Evolutionary conservation across 1,284 basidiomycete genomes (phyloP).

Genomic region (Tranzscheliella williamsii): DNA sequence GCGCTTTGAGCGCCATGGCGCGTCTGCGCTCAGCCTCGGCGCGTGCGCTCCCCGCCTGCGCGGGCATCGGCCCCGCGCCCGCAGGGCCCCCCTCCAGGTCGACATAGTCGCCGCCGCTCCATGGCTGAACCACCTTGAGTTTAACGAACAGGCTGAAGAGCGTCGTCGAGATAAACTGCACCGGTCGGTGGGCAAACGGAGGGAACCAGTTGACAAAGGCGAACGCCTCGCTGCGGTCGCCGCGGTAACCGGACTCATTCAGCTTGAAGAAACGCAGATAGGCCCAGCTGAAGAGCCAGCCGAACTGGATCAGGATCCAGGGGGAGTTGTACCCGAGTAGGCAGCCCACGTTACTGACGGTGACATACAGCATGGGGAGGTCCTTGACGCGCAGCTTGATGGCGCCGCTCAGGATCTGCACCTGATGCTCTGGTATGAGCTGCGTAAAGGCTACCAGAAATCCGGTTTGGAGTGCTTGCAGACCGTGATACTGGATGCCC

Average conservation of each 20-base stretch:
- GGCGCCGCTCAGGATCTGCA: slow-evolving; percentile 79
- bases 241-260: slow-evolving; percentile 68
- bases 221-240: slow-evolving; percentile 94
- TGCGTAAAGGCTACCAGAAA: slow-evolving; percentile 95
- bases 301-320: slow-evolving; percentile 91
- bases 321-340: slow-evolving; percentile 87
- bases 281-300: slow-evolving; percentile 92
- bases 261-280: slow-evolving; percentile 96
- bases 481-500: slow-evolving; percentile 84
- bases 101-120: slow-evolving; percentile 28
- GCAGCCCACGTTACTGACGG: slow-evolving; percentile 84
- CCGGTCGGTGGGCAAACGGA: slow-evolving; percentile 70
- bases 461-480: slow-evolving; percentile 86
- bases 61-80: slow-evolving; percentile 65
- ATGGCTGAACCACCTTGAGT: slow-evolving; percentile 76
- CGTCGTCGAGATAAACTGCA: slow-evolving; percentile 72
- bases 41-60: slow-evolving; percentile 21
- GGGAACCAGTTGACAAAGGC: slow-evolving; percentile 97
- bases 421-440: slow-evolving; percentile 94
- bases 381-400: slow-evolving; percentile 88
- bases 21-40: slow-evolving; percentile 64
- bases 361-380: slow-evolving; percentile 89
- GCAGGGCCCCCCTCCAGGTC: slow-evolving; percentile 65
- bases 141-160: slow-evolving; percentile 69
- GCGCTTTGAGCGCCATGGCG: slow-evolving; percentile 88